Evolutionary conservation across 1,284 basidiomycete species (phyloP), one percentile per base, ranked within the genome.

Genomic region (Trichosporon coremiiforme): DNA sequence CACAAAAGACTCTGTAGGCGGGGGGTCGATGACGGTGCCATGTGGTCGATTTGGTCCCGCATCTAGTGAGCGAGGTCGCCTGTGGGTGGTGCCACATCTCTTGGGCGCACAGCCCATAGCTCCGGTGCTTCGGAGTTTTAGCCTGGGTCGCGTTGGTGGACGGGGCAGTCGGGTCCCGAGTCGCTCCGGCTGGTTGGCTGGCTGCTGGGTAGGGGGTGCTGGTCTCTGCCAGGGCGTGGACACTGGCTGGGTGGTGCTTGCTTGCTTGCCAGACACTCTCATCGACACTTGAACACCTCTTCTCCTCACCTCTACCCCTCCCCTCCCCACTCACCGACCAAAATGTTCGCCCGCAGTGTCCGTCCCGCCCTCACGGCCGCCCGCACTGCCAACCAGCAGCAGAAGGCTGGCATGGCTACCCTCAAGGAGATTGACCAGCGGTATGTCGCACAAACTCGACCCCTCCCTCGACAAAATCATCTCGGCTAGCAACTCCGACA

Each of bases 341-440:
- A 67, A 73, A 83, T 82, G 81, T 79, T 84, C 76, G 68, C 90
- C 82, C 89, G 91, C 85, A 87, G 85, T 86, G 89, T 81, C 85
- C 91, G 82, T 85, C 88, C 82, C 66, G 80, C 81, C 87, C 89
- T 85, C 85, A 87, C 76, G 72, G 78, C 78, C 73, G 81, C 79
- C 70, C 79, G 79, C 68, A 86, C 86, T 67, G 81, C 85, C 69
- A 87, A 88, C 83, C 82, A 86, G 71, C 86, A 86, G 77, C 85
- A 88, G 83, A 87, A 87, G 88, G 77, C 89, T 76, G 94, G 94
- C 84, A 95, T 95, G 93, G 95, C 95, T 65, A 98, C 96, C 71
- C 90, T 99, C 76, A 91, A 95, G 81, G 96, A 99, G 86, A 92
- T 98, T 80, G 97, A 99, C 87, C 85, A 93, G 84, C 91, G 96